Evolutionary conservation across 2,329 filamentous ascomycete genomes (phyloP), one percentile per base, ranked within the genome.

Genomic region (Colletotrichum noveboracense): DNA sequence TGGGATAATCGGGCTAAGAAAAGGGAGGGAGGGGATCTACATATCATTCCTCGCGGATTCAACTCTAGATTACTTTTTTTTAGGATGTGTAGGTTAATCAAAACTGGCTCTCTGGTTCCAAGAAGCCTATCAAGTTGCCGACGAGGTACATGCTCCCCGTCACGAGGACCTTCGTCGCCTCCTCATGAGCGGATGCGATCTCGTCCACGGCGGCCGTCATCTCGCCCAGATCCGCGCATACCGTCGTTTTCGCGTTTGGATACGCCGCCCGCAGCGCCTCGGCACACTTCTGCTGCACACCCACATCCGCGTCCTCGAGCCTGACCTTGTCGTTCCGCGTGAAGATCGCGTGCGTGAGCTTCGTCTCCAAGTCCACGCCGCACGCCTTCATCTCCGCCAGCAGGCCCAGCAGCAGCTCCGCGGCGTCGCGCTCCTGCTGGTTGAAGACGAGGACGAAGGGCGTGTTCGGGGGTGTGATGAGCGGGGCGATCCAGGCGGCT

Each of bases 291-390:
- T 83, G 85, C 81, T 91, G 90, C 5, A 88, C 86, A 1, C 86
- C 87, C 78, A 91, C 84, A 56, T 87, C 87, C 60, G 91, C 86
- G 28, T 88, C 88, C 12, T 86, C 88, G 8, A 61, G 6, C 4
- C 3, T 55, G 24, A 7, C 18, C 65, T 52, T 66, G 12, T 76
- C 74, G 65, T 76, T 76, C 14, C 74, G 60, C 7, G 74, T 76
- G 86, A 98, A 98, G 66, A 97, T 88, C 66, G 92, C 94, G 80
- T 95, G 92, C 24, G 92, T 91, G 81, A 97, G 96, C 0, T 85
- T 79, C 1, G 83, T 78, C 12, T 77, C 14, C 16, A 56, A 16
- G 8, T 74, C 71, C 1, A 69, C 61, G 26, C 71, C 74, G 18
- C 34, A 16, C 4, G 9, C 10, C 16, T 26, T 10, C 52, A 82